Percentiles rank a stretch among this genome's conserved stretches.
These are phyloP conservation scores for Avena insularis DNA, from an alignment of 176 grass and related monocot species.

Conservation along the genomic window DNA sequence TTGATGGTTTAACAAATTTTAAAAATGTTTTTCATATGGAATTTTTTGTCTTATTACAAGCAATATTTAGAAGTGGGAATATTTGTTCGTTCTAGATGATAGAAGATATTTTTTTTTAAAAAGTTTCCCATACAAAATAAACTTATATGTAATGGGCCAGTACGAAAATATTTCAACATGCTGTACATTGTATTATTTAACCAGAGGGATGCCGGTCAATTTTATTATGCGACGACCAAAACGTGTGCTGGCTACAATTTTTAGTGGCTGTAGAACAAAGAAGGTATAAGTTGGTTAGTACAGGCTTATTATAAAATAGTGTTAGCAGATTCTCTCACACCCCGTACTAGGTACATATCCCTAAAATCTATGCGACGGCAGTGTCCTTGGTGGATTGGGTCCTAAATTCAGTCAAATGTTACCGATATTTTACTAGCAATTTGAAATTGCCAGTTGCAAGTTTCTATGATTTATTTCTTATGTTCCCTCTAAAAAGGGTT, in stretches of 20 bases:
- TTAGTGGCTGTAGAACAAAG: not conserved
- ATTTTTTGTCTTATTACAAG: not conserved
- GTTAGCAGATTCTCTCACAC: not conserved
- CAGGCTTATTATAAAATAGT: not conserved
- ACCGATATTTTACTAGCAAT: not conserved
- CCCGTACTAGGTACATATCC: not conserved
- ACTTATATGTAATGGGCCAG: too few relatives aligned
- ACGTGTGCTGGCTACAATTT: not conserved
- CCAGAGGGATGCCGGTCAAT: not conserved
- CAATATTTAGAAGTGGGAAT: not conserved
- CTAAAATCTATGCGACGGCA: not conserved
- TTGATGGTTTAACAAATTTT: not conserved
- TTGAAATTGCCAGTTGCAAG: not conserved
- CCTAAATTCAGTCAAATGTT: not conserved
- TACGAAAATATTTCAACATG: too few relatives aligned
- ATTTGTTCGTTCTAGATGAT: not conserved
- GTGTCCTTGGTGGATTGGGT: not conserved
- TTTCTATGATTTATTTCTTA: not conserved
- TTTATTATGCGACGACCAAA: not conserved
- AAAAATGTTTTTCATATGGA: not conserved
- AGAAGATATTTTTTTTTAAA: not conserved
- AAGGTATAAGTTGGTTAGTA: not conserved
- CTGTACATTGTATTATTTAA: not conserved
- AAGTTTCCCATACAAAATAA: not conserved
- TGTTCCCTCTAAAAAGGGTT: not conserved